Conservation (phyloP, 2,329 filamentous ascomycete species). For the Colletotrichum lentis region DNA sequence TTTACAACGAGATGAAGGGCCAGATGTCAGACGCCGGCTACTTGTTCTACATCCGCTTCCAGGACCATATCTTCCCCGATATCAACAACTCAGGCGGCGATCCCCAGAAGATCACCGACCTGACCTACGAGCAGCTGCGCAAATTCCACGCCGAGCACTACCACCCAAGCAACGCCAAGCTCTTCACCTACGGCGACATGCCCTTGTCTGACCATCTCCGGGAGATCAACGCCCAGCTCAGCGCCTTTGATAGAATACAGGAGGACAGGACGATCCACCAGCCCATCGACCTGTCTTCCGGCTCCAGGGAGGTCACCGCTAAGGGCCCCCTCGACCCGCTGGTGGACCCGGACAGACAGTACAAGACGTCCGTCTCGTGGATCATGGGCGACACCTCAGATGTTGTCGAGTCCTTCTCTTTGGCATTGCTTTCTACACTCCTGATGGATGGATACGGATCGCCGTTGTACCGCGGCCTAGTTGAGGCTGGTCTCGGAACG, state of each 20-base stretch:
- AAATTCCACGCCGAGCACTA: conserved; percentile 93
- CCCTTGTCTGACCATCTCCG: conserved; percentile 81
- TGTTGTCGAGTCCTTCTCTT: conserved; percentile 85
- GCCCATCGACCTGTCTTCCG: conserved; percentile 74
- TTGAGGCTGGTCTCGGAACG: conserved; percentile 88
- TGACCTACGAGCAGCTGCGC: conserved; percentile 89
- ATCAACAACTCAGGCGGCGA: conserved; percentile 98
- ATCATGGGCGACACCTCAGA: conserved; percentile 83
- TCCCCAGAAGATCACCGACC: conserved; percentile 92
- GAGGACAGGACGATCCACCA: conserved; percentile 77
- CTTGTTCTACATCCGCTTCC: conserved; percentile 93
- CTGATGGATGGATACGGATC: conserved; percentile 95
- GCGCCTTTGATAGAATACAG: conserved; percentile 74
- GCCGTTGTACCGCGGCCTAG: conserved; percentile 85
- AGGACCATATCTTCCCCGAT: conserved; percentile 91
- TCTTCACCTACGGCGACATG: conserved; percentile 96
- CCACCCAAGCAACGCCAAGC: conserved; percentile 95
- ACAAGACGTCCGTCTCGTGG: conserved; percentile 95
- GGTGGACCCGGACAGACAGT: conserved; percentile 84
- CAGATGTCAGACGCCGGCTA: conserved; percentile 98
- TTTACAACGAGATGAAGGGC: conserved; percentile 99
- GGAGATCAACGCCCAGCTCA: conserved; percentile 79
- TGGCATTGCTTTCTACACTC: conserved; percentile 82
- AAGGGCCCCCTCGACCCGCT: conserved; percentile 86
- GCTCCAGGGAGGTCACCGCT: conserved; percentile 74